phyloP scores from a whole-genome alignment of 345 rosid genomes.

The Aegle marmelos region DNA sequence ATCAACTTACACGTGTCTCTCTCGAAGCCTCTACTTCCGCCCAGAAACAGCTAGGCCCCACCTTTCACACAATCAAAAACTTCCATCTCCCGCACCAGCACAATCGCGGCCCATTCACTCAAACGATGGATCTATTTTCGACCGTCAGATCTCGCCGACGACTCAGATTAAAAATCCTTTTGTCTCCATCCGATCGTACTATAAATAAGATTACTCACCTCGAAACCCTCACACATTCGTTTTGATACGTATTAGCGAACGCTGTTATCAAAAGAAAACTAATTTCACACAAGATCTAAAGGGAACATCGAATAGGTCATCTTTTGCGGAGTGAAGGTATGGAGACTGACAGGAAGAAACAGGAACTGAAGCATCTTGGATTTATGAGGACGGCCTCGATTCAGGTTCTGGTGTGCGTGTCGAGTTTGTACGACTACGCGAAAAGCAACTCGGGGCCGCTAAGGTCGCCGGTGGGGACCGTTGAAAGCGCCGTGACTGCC shows the following conservation, averaged over 20 bases:
- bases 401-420: conserved; percentile 41
- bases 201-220: background rate
- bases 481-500: conserved; percentile 64
- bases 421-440: conserved; percentile 62
- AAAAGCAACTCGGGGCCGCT: conserved; percentile 80
- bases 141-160: conserved; percentile 36
- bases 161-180: background rate
- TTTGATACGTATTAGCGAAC: too few species aligned
- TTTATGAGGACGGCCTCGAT: conserved; percentile 64
- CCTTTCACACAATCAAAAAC: background rate
- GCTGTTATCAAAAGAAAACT: background rate
- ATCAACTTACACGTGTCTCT: conserved; percentile 43
- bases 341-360: conserved; percentile 39
- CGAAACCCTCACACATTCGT: accelerated
- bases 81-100: background rate
- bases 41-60: conserved; percentile 21
- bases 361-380: conserved; percentile 64
- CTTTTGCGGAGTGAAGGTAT: conserved; percentile 20
- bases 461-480: conserved; percentile 60
- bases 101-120: conserved; percentile 9
- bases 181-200: background rate
- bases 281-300: background rate
- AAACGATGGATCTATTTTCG: conserved; percentile 12
- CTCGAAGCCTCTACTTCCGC: conserved; percentile 32
- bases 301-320: background rate